phyloP scores from a whole-genome alignment of 2,329 filamentous ascomycete species.

The Arthrinium phaeospermum region DNA sequence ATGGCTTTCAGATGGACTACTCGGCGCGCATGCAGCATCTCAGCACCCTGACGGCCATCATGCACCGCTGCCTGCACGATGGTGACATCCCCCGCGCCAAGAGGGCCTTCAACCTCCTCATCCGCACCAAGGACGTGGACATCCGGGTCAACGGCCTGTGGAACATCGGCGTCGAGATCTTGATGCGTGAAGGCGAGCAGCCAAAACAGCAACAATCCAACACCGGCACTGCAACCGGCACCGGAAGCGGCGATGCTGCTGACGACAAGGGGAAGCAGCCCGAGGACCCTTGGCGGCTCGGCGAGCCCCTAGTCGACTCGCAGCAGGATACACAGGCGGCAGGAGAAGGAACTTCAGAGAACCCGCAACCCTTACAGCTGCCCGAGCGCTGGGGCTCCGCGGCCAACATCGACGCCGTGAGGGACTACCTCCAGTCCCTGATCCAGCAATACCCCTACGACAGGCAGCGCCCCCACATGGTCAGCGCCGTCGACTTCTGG shows the following conservation, averaged over 20 bases:
- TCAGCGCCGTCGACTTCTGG: slow-evolving; percentile 79
- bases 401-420: slow-evolving; percentile 52
- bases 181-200: slow-evolving; percentile 65
- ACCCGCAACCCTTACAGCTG: slow-evolving; percentile 12
- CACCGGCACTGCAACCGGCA: not conserved
- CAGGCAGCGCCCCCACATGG: slow-evolving; percentile 59
- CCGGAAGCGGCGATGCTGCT: not conserved
- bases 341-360: slow-evolving; percentile 23
- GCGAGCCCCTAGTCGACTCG: not conserved
- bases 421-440: slow-evolving; percentile 75
- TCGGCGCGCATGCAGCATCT: slow-evolving; percentile 61
- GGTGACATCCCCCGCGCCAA: slow-evolving; percentile 75
- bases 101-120: slow-evolving; percentile 75
- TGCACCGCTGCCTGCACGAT: slow-evolving; percentile 74
- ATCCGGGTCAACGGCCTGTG: slow-evolving; percentile 73
- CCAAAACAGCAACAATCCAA: not conserved
- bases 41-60: slow-evolving; percentile 68
- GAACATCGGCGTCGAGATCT: slow-evolving; percentile 84
- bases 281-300: not conserved
- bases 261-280: not conserved
- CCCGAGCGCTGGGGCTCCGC: slow-evolving; percentile 48
- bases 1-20: slow-evolving; percentile 28
- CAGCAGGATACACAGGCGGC: not conserved
- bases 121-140: slow-evolving; percentile 68
- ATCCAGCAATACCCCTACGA: slow-evolving; percentile 79